Evolutionary conservation across 1,284 basidiomycete species (phyloP), one percentile per base, ranked within the genome.

Genomic region (Anthracocystis setariae): DNA sequence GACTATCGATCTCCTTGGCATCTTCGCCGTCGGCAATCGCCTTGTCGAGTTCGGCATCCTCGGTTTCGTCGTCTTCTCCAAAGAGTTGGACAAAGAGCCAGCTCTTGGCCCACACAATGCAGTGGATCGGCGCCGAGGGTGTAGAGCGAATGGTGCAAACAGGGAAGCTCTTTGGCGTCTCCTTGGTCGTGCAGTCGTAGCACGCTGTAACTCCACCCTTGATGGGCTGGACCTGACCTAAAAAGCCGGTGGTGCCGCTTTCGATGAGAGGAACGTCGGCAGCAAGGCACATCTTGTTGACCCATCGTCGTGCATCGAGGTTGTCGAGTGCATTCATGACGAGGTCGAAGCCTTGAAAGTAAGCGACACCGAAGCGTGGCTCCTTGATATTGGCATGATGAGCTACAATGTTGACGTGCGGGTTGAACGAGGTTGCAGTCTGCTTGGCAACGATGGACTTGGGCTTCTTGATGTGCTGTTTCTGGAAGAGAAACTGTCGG

Each of bases 121-220:
- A 98, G 81, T 99, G 96, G 47, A 98, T 96, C 0, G 96, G 94
- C 68, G 95, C 93, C 54, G 92, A 94, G 0, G 96, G 96, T 0
- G 96, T 98, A 2, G 93, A 94, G 45, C 96, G 90, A 76, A 99
- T 98, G 0, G 96, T 99, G 84, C 96, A 99, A 2, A 98, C 94
- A 0, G 96, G 95, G 82, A 93, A 98, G 0, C 92, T 91, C 83
- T 95, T 98, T 0, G 93, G 93, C 0, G 91, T 90, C 0, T 90
- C 90, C 83, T 98, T 98, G 24, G 47, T 46, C 2, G 57, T 68
- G 64, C 81, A 82, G 56, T 81, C 81, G 60, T 79, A 82, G 69
- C 80, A 82, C 46, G 78, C 78, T 4, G 78, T 79, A 20, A 60
- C 32, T 24, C 74, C 73, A 20, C 68, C 56, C 13, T 42, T 47